Conservation (phyloP, 805 yeast genomes). For the Myxozyma monticola region DNA sequence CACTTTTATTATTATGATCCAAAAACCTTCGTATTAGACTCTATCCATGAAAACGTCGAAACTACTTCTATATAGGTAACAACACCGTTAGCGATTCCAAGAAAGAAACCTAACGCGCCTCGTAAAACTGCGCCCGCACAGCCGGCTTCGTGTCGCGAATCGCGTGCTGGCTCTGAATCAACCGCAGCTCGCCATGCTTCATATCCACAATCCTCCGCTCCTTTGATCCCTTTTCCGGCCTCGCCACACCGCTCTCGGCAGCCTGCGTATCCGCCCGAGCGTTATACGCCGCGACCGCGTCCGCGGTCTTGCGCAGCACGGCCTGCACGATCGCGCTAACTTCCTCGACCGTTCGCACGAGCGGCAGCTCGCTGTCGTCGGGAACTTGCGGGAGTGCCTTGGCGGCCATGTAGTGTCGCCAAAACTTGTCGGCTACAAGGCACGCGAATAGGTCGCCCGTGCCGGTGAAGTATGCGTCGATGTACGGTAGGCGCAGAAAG, state of each 20-base stretch:
- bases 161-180: conserved; percentile 23
- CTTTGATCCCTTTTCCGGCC: conserved; percentile 23
- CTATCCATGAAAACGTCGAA: too few relatives aligned
- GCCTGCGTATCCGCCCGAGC: conserved; percentile 9
- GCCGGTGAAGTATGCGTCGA: conserved; percentile 86
- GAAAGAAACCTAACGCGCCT: too few relatives aligned
- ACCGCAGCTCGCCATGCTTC: conserved; percentile 27
- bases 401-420: conserved; percentile 14
- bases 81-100: too few relatives aligned
- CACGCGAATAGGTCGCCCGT: conserved; percentile 93
- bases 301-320: conserved; percentile 52
- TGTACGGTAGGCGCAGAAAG: conserved; percentile 44
- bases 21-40: too few relatives aligned
- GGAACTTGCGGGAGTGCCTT: conserved; percentile 32
- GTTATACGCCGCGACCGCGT: conserved; percentile 18
- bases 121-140: conserved; percentile 13
- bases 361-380: conserved; percentile 22
- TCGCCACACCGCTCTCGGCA: conserved; percentile 7
- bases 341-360: conserved; percentile 45
- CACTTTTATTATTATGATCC: too few relatives aligned
- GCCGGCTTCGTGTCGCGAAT: conserved; percentile 5
- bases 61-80: too few relatives aligned
- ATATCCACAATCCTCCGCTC: conserved; percentile 27
- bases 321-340: conserved; percentile 57
- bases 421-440: conserved; percentile 62